Conservation (phyloP, 495 filamentous ascomycete species). For the Penicillium robsamsonii region DNA sequence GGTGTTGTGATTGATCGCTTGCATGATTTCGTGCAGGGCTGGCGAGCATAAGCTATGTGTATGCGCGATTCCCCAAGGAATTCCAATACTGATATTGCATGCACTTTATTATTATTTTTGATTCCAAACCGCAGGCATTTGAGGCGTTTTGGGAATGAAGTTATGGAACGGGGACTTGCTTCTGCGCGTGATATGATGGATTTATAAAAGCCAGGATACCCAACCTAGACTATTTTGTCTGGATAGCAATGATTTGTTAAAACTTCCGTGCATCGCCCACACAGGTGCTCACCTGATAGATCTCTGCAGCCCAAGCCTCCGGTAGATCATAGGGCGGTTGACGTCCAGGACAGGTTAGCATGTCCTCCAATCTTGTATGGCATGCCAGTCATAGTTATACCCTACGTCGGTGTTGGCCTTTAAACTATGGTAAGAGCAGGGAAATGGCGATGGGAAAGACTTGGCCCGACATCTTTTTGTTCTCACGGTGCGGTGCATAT, state of each 20-base stretch:
- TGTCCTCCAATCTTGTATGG: background rate
- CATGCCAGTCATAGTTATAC: background rate
- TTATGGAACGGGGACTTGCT: background rate
- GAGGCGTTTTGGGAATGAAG: background rate
- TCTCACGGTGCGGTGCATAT: too few species aligned
- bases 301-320: background rate
- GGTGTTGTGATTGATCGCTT: constrained; percentile 92
- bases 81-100: background rate
- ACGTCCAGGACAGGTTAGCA: background rate
- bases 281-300: background rate
- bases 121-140: background rate
- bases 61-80: background rate
- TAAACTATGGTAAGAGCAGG: background rate
- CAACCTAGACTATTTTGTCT: background rate
- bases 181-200: constrained; percentile 1
- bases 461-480: too few species aligned
- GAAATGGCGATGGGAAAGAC: constrained; percentile 26
- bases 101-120: background rate
- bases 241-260: background rate
- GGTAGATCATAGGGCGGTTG: background rate
- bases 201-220: constrained; percentile 9
- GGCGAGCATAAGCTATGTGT: constrained; percentile 57
- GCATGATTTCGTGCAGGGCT: constrained; percentile 91
- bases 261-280: background rate
- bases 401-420: background rate